A percentile compares a stretch with the other conserved stretches of the same genome.
Conservation (phyloP, 139 green algal species). For the Desmodesmus armatus region DNA sequence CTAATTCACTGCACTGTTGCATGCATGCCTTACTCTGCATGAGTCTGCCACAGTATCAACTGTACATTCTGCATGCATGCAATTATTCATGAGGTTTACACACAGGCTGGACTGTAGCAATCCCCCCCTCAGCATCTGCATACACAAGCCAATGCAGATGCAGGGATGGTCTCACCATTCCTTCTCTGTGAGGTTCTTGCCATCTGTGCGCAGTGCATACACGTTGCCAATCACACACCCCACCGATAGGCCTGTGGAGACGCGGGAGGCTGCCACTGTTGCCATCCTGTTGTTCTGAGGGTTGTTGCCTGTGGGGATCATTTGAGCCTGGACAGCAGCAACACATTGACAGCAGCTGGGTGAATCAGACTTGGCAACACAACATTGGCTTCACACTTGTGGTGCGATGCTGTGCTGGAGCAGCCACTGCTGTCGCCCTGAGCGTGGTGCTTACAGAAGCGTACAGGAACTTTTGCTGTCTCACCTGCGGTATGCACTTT, state of each 20-base stretch:
- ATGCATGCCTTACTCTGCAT: not conserved
- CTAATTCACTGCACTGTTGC: not conserved
- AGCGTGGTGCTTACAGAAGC: too few relatives aligned
- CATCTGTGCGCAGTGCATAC: slow-evolving; percentile 5
- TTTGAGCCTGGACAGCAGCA: not conserved
- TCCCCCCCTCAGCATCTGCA: too few relatives aligned
- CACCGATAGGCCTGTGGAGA: slow-evolving; percentile 8
- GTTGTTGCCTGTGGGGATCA: not conserved
- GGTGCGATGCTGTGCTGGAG: too few relatives aligned
- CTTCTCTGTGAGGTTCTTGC: not conserved
- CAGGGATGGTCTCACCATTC: slow-evolving; percentile 10
- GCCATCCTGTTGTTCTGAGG: slow-evolving; percentile 28
- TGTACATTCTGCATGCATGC: too few relatives aligned
- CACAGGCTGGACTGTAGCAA: too few relatives aligned
- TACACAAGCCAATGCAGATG: not conserved
- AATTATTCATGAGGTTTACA: too few relatives aligned
- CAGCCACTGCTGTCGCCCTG: too few relatives aligned
- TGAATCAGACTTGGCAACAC: too few relatives aligned
- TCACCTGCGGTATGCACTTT: slow-evolving; percentile 19
- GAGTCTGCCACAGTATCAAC: too few relatives aligned
- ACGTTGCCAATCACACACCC: slow-evolving; percentile 12
- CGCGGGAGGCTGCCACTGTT: slow-evolving; percentile 7
- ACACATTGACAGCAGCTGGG: not conserved
- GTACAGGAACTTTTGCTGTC: too few relatives aligned
- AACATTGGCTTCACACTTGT: too few relatives aligned